Base-by-base conservation (phyloP, 257 asterid genomes). In the Forsythia viridissima region DNA sequence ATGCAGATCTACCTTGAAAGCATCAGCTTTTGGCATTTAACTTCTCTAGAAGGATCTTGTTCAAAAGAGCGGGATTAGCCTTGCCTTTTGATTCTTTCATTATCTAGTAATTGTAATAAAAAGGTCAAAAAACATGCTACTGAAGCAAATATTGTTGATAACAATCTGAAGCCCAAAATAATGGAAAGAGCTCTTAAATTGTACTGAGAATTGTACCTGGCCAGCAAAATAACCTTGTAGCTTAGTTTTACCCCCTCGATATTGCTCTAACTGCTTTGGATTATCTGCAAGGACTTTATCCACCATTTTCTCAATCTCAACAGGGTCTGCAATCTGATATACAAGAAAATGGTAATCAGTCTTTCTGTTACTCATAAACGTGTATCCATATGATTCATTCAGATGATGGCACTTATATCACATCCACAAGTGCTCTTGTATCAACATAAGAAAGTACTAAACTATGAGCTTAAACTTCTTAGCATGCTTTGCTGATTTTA, bases 211-310 rank as follows among this genome's bases (percentile, higher is more conserved):
- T 44, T 81, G 72, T 72, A 95, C 99, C 97, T 95, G 99, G 84
- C 99, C 99, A 79, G 98, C 99, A 75, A 95, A 95, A 85, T 41
- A 95, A 66, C 98, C 98, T 84, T 92, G 93, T n/a, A 96, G 87
- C 91, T 89, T 96, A 51, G 97, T 93, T 88, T 90, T 96, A 71
- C 99, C 99, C 59, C 92, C 91, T 37, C 93, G 90, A 78, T 93
- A 96, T 78, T 96, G 97, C 79, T 88, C 93, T 79, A 96, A 82
- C 86, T 93, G 99, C 85, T 89, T 92, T 8, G 96, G 99, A 81
- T 88, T 95, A 52, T 82, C 91, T 36, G 91, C 93, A 34, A 96
- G 85, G 77, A 93, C 92, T 83, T 82, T 91, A 83, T 96, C 97
- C 76, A 96, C 96, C 86, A 96, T 89, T 87, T 91, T 93, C 90